Evolutionary conservation across 306 rosid species (phyloP).

Genomic region (Vigna trinervia): DNA sequence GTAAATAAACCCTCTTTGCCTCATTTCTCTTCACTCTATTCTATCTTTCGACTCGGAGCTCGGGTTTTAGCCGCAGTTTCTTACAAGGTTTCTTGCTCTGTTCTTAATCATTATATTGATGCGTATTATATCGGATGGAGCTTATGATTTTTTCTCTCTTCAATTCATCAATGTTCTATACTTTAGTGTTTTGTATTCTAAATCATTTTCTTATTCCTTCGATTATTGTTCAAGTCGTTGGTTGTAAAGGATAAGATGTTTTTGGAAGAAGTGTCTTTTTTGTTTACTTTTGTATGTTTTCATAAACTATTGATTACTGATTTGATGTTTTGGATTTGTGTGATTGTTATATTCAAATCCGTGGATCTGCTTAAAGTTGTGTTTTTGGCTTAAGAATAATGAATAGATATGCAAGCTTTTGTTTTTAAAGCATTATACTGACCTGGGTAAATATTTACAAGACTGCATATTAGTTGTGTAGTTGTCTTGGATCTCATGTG

Average conservation of each 20-base stretch:
- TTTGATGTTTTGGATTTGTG: background rate
- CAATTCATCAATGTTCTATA: background rate
- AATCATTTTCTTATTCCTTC: background rate
- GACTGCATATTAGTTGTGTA: too few relatives aligned
- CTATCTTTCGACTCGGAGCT: background rate
- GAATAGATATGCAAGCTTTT: background rate
- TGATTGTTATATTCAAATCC: background rate
- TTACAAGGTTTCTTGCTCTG: background rate
- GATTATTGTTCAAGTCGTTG: too few relatives aligned
- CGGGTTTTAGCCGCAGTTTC: conserved; percentile 35
- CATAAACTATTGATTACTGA: background rate
- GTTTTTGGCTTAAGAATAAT: background rate
- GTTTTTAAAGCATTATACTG: too few relatives aligned
- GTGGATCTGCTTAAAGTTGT: background rate
- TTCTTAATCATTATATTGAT: background rate
- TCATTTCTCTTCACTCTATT: background rate
- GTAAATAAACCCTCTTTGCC: background rate
- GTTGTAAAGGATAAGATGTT: background rate
- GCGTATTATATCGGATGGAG: background rate
- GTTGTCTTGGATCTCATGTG: too few relatives aligned
- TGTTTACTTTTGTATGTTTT: too few relatives aligned
- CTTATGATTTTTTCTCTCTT: background rate
- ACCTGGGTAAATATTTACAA: background rate
- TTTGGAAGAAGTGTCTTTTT: background rate
- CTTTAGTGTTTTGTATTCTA: too few relatives aligned